Base-by-base conservation (phyloP, 2,329 filamentous ascomycete genomes). In the Cyclaneusma minus region DNA sequence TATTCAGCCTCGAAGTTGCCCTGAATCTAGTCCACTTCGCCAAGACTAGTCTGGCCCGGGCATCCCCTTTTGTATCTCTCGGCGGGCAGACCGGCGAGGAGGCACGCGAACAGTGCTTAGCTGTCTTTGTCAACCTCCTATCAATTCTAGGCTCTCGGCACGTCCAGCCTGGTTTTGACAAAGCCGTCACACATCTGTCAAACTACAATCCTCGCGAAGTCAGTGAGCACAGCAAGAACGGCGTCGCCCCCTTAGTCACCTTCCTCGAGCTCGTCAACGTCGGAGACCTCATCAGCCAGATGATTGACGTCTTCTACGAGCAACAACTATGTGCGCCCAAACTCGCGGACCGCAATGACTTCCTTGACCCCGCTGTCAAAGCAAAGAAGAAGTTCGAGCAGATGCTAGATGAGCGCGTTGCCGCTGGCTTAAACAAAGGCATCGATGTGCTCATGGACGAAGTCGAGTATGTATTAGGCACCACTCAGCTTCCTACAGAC, bases 301-400 rank as follows among this genome's bases (percentile, higher is more conserved):
- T 98, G 89, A 72, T 98, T 31, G 89, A 98, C 47, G 84, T 98
- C 17, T 98, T 98, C 48, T 98, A 92, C 53, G 80, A 92, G 47
- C 89, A 95, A 54, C 89, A 98, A 54, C 67, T 98, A 15, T 72
- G 84, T 5, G 68, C 71, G 1, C 69, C 79, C 9, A 80, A 80
- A 42, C 73, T 98, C 28, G 79, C 79, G 2, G 87, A 95, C 47
- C 74, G 80, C 22, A 91, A 92, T 47, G 89, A 98, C 53, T 98
- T 98, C 44, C 62, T 98, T 24, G 83, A 92, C 44, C 79, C 84
- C 12, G 82, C 85, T 0, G 79, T 80, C 16, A 77, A 94, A 41
- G 85, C 89, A 37, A 98, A 98, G 68, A 95, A 94, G 58, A 84
- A 82, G 38, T 98, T 95, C 43, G 89, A 98, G 60, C 85, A 94